A percentile compares a stretch with the other conserved stretches of the same genome.
Conservation (phyloP, 352 stramenopile genomes). For the Globisporangium canariense region DNA sequence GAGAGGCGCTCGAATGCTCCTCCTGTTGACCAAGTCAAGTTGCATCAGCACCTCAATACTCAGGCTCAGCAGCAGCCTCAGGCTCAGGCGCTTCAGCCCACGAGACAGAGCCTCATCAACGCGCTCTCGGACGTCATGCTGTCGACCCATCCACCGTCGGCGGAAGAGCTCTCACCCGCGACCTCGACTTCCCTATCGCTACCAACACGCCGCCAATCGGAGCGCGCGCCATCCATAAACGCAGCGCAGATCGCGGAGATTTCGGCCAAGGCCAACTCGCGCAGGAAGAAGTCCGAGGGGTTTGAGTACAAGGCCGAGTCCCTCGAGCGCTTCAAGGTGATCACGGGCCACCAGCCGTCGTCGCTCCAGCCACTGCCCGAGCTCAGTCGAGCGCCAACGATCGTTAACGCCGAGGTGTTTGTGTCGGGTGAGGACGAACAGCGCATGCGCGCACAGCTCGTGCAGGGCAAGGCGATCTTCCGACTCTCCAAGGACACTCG, state of each 20-base stretch:
- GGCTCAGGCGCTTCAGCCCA: not conserved
- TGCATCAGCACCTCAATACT: too few species aligned
- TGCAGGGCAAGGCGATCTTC: slow-evolving; percentile 18
- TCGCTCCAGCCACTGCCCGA: slow-evolving; percentile 1
- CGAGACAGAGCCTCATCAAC: slow-evolving; percentile 14
- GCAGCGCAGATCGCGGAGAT: slow-evolving; percentile 6
- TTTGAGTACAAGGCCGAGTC: slow-evolving; percentile 14
- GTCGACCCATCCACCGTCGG: not conserved
- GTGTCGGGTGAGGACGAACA: not conserved
- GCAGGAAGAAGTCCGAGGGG: slow-evolving; percentile 15
- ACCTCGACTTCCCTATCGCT: not conserved
- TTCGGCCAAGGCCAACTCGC: not conserved
- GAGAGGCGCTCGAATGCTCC: not conserved
- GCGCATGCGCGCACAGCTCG: slow-evolving; percentile 13
- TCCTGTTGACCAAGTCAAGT: not conserved
- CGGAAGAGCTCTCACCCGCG: not conserved
- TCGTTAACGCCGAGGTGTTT: not conserved
- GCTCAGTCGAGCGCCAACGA: not conserved
- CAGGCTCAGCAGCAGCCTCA: not conserved
- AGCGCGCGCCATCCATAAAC: slow-evolving; percentile 14
- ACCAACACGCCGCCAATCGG: slow-evolving; percentile 10
- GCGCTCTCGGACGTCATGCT: slow-evolving; percentile 15
- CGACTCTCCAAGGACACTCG: slow-evolving; percentile 19
- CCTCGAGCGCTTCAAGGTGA: slow-evolving; percentile 9
- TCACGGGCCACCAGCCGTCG: not conserved